These are phyloP conservation scores for Candida gorgasii DNA, from an alignment of 805 yeast genomes.

Conservation along the genomic window DNA sequence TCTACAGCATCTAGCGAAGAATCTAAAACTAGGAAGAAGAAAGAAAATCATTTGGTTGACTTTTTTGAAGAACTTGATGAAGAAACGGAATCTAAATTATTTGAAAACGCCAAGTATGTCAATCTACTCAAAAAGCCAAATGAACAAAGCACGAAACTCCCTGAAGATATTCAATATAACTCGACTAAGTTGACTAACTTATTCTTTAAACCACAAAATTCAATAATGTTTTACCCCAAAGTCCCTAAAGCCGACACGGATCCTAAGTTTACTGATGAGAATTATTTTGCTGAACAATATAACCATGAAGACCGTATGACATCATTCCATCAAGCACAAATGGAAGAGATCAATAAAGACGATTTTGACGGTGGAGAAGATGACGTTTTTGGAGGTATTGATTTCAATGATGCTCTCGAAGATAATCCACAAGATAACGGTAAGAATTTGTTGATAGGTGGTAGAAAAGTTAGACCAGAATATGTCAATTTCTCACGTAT, in stretches of 20 bases:
- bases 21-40: slow-evolving; percentile 18
- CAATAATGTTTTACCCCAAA: slow-evolving; percentile 19
- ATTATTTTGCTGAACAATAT: slow-evolving; percentile 72
- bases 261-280: slow-evolving; percentile 53
- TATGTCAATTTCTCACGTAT: slow-evolving; percentile 43
- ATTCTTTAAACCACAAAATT: slow-evolving; percentile 60
- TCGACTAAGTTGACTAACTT: slow-evolving; percentile 66
- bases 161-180: slow-evolving; percentile 72
- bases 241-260: slow-evolving; percentile 14
- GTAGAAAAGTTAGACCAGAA: slow-evolving; percentile 32
- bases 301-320: slow-evolving; percentile 42
- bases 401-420: slow-evolving; percentile 37
- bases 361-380: slow-evolving; percentile 34
- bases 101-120: slow-evolving; percentile 31
- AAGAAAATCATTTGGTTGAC: slow-evolving; percentile 26
- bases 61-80: slow-evolving; percentile 33
- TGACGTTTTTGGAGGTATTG: slow-evolving; percentile 37
- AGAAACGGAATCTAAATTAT: slow-evolving; percentile 32
- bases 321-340: slow-evolving; percentile 41
- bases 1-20: neutral
- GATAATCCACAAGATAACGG: slow-evolving; percentile 15
- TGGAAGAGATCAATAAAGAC: slow-evolving; percentile 40
- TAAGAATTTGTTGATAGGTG: slow-evolving; percentile 16
- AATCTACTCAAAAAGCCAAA: slow-evolving; percentile 15
- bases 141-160: slow-evolving; percentile 48